Evolutionary conservation across 2,329 filamentous ascomycete species (phyloP), one percentile per base, ranked within the genome.

Genomic region (Neonectria faginata): DNA sequence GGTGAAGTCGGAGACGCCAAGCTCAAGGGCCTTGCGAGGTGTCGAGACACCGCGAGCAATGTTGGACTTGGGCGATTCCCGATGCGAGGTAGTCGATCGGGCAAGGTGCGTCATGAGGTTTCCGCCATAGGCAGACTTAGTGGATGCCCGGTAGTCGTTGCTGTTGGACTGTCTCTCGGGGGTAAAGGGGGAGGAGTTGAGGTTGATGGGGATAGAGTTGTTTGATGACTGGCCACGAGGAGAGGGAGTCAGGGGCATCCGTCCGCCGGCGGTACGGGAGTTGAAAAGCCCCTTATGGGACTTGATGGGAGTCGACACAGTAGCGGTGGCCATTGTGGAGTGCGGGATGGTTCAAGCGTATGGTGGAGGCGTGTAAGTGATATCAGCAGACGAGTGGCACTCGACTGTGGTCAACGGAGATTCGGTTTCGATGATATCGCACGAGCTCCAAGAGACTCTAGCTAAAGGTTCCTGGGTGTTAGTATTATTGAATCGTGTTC

Each of bases 21-120:
- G 88, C 80, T 98, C 95, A 42, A 98, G 87, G 51, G 85, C 87
- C 79, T 92, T 93, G 75, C 92, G 92, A 20, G 95, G 94, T 47
- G 93, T 94, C 63, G 90, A 86, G 61, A 88, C 87, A 45, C 83
- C 83, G 69, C 89, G 89, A 70, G 92, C 92, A 79, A 97, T 97
- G 85, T 97, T 98, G 64, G 94, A 97, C 85, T 98, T 98, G 77
- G 94, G 94, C 2, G 95, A 97, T 77, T 96, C 92, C 55, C 92
- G 91, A 79, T 92, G 91, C 44, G 87, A 83, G 44, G 89, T 86
- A 65, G 80, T 81, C 2, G 86, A 90, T 75, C 91, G 92, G 67
- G 91, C 86, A 76, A 97, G 91, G 77, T 94, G 91, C 65, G 92
- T 86, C 69, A 92, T 88, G 63, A 97, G 84, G 80, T 94, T 94